Evolutionary conservation across 768 basidiomycete genomes (phyloP).

Genomic region (Trichaptum fuscoviolaceum): DNA sequence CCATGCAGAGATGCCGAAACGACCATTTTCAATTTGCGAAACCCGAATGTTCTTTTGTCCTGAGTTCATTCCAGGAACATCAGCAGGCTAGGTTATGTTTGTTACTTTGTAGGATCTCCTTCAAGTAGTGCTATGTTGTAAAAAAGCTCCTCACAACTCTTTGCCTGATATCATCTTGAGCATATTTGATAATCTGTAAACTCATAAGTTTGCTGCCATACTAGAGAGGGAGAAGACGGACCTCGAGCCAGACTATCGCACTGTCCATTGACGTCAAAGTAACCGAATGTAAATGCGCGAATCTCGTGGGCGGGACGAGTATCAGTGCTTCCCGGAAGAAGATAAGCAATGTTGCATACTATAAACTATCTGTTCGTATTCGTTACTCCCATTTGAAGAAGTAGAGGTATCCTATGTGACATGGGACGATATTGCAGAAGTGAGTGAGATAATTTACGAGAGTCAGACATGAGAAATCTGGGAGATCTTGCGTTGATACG

Average conservation of each 20-base stretch:
- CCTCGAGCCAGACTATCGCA: constrained; percentile 94
- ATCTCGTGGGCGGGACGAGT: constrained; percentile 86
- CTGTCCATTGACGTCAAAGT: constrained; percentile 98
- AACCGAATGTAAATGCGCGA: constrained; percentile 98
- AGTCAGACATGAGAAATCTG: neutral
- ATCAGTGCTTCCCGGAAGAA: constrained; percentile 87
- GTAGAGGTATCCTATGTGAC: constrained; percentile 80
- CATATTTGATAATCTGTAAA: constrained; percentile 85
- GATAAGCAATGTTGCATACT: constrained; percentile 87
- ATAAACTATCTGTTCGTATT: neutral
- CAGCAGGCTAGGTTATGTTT: constrained; percentile 25
- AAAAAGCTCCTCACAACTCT: constrained; percentile 91
- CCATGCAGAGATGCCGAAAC: constrained; percentile 92
- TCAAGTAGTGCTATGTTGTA: constrained; percentile 92
- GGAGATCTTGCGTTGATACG: constrained; percentile 19
- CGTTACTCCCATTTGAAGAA: neutral
- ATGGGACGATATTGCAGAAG: constrained; percentile 87
- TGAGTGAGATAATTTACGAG: no score
- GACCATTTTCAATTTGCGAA: constrained; percentile 96
- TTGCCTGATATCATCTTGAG: constrained; percentile 89
- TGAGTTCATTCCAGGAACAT: constrained; percentile 90
- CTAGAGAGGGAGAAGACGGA: constrained; percentile 22
- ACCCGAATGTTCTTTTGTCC: constrained; percentile 77
- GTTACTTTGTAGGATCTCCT: constrained; percentile 87
- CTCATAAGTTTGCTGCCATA: constrained; percentile 87